Conservation (phyloP, 108 stramenopile genomes). For the Phaeodactylum tricornutum region DNA sequence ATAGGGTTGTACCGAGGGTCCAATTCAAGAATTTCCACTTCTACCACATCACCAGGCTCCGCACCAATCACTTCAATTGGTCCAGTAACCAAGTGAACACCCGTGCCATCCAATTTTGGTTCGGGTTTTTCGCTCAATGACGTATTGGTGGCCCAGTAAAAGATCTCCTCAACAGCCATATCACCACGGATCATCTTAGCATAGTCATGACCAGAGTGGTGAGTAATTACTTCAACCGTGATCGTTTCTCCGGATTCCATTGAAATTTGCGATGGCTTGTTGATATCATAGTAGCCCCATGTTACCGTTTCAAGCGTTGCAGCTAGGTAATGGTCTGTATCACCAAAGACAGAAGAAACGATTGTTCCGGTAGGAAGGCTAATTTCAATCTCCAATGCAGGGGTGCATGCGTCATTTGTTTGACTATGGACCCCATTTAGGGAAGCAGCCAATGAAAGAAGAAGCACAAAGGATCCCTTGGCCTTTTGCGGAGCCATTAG, state of each 20-base stretch:
- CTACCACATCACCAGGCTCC: slow-evolving; percentile 14
- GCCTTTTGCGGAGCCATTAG: too few relatives aligned
- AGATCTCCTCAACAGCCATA: slow-evolving; percentile 18
- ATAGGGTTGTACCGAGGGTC: slow-evolving; percentile 20
- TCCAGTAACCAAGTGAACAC: slow-evolving; percentile 19
- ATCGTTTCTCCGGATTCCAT: slow-evolving; percentile 22
- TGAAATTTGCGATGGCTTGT: slow-evolving; percentile 1
- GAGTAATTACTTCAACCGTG: slow-evolving; percentile 26
- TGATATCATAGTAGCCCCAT: slow-evolving; percentile 24
- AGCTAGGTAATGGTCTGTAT: slow-evolving; percentile 19
- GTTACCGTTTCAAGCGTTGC: slow-evolving; percentile 16
- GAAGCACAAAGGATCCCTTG: slow-evolving; percentile 7
- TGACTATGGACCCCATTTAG: background rate
- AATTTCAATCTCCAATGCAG: slow-evolving; percentile 12
- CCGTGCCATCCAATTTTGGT: slow-evolving; percentile 19
- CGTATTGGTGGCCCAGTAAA: slow-evolving; percentile 11
- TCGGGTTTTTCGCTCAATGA: slow-evolving; percentile 7
- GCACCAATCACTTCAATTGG: slow-evolving; percentile 18
- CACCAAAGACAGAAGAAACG: slow-evolving; percentile 11
- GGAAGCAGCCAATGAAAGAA: background rate
- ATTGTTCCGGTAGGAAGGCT: slow-evolving; percentile 3
- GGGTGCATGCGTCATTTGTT: slow-evolving; percentile 9
- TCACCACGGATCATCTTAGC: slow-evolving; percentile 31
- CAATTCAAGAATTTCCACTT: slow-evolving; percentile 19
- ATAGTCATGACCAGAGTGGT: slow-evolving; percentile 21